Evolutionary conservation across 257 asterid species (phyloP).

Genomic region (Solanum corneliomulleri): DNA sequence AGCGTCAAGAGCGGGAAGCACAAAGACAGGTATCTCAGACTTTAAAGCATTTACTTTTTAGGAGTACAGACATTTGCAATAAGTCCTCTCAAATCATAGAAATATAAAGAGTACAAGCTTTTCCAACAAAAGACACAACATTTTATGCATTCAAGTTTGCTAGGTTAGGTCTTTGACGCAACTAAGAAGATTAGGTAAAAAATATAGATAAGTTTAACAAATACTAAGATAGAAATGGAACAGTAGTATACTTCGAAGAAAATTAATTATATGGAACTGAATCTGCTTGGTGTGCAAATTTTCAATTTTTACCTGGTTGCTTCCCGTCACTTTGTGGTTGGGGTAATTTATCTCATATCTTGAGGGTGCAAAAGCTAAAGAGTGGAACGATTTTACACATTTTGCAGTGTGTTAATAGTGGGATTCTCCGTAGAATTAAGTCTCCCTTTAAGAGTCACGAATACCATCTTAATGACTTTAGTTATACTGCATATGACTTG

Average conservation of each 20-base stretch:
- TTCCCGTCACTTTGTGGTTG: background rate
- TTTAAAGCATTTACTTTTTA: background rate
- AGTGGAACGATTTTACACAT: background rate
- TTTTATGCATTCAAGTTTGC: background rate
- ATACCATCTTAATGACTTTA: background rate
- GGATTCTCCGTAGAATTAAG: background rate
- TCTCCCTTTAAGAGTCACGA: background rate
- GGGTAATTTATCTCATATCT: background rate
- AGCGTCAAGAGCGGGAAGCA: conserved; percentile 85
- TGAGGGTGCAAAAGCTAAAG: background rate
- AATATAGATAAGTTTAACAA: background rate
- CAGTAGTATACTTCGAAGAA: background rate
- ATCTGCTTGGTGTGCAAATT: background rate
- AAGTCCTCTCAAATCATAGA: background rate
- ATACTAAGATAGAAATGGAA: background rate
- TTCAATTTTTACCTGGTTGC: background rate
- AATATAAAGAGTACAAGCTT: background rate
- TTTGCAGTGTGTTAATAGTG: background rate
- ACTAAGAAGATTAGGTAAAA: background rate
- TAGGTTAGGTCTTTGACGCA: background rate
- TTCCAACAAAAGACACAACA: background rate
- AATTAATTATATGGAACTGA: background rate
- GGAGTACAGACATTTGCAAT: background rate
- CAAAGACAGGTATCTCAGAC: conserved; percentile 56
- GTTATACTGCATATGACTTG: background rate